A percentile compares a stretch with the other conserved stretches of the same genome.
Evolutionary conservation across 2,329 filamentous ascomycete genomes (phyloP).

Genomic region (Sodiomyces alkalinus): DNA sequence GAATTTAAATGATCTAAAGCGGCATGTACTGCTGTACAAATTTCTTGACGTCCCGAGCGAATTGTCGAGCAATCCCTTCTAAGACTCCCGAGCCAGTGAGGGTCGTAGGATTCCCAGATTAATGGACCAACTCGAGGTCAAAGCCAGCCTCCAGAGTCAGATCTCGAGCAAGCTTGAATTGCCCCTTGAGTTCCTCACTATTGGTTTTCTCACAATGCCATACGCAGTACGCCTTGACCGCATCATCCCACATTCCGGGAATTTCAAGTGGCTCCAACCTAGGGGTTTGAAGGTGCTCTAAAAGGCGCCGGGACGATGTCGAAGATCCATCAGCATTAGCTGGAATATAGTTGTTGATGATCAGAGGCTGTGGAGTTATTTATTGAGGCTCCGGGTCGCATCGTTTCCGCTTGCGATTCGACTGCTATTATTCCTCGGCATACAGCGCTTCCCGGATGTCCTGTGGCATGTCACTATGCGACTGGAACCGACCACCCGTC

Average conservation of each 20-base stretch:
- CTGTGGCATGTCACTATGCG: constrained; percentile 4
- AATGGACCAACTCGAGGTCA: background rate
- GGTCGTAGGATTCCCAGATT: background rate
- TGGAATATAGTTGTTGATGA: background rate
- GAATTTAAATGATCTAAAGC: background rate
- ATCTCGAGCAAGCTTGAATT: background rate
- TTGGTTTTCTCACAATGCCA: background rate
- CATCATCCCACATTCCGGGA: background rate
- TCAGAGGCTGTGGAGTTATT: background rate
- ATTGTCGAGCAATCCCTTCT: background rate
- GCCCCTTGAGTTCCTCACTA: background rate
- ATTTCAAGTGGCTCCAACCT: background rate
- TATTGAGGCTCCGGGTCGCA: background rate
- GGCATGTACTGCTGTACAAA: background rate
- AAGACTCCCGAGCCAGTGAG: background rate
- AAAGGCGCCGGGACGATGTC: background rate
- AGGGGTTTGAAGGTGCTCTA: too few relatives aligned
- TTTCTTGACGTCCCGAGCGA: background rate
- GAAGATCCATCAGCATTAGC: background rate
- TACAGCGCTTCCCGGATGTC: constrained; percentile 5
- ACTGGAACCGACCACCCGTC: constrained; percentile 2
- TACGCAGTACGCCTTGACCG: background rate
- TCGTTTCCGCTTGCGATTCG: background rate
- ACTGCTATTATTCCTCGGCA: constrained; percentile 5
- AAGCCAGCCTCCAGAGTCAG: background rate